These are phyloP conservation scores for Brassica carinata DNA, from an alignment of 345 rosid species.

Conservation along the genomic window DNA sequence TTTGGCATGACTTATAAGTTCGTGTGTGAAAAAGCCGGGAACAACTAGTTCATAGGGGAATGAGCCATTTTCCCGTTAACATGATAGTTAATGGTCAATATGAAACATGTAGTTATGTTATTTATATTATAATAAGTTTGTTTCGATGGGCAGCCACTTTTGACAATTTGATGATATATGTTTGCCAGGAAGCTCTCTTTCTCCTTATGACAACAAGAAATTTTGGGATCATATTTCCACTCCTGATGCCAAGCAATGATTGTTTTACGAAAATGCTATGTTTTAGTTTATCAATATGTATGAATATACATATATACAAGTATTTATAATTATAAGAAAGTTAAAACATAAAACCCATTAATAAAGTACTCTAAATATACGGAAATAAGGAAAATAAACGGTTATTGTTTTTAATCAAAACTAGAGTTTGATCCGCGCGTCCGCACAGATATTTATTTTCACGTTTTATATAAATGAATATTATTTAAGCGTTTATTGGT, in stretches of 20 bases:
- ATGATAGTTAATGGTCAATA: background rate
- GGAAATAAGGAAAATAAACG: background rate
- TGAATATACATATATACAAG: background rate
- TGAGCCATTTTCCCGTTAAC: too few species aligned
- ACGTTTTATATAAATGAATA: too few species aligned
- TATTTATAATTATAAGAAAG: background rate
- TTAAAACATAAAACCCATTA: background rate
- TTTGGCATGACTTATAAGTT: too few species aligned
- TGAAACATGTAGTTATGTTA: background rate
- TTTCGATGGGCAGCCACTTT: slow-evolving; percentile 10
- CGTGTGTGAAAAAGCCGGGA: too few species aligned
- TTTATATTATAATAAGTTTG: background rate
- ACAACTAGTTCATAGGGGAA: too few species aligned
- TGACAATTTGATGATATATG: slow-evolving; percentile 17
- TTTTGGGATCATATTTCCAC: background rate
- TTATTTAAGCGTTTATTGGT: too few species aligned
- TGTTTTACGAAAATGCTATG: background rate
- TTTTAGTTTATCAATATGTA: background rate
- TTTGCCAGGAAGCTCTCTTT: background rate
- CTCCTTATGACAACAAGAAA: background rate
- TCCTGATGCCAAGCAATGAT: too few species aligned
- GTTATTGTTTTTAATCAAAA: background rate
- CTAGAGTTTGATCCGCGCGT: too few species aligned
- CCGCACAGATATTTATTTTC: too few species aligned
- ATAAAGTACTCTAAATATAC: background rate